Base-by-base conservation (phyloP, 2,329 filamentous ascomycete species). In the Sporothrix phasma region DNA sequence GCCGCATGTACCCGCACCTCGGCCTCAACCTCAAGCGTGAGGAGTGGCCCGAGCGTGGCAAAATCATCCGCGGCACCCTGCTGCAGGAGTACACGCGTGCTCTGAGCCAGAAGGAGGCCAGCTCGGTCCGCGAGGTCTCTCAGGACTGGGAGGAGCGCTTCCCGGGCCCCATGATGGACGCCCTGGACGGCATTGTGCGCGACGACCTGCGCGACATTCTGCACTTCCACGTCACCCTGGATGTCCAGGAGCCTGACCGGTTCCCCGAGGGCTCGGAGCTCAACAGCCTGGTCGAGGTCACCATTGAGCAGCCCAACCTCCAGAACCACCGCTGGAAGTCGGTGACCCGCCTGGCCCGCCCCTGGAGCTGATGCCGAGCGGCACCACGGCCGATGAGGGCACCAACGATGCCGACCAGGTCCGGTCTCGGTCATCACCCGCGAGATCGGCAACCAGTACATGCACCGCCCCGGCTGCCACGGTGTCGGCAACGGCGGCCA, bases 171-270 rank as follows among this genome's bases (percentile, higher is more conserved):
- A 78, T 87, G 66, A 77, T 80, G 67, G 77, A 81, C 59, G 77
- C 79, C 41, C 69, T 87, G 3, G 76, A 81, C 62, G 73, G 78
- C 2, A 75, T 79, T 10, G 73, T 76, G 2, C 76, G 79, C 10
- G 78, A 82, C 37, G 77, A 84, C 67, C 76, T 79, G 24, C 80
- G 80, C 65, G 80, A 82, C 67, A 80, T 86, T 41, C 75, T 87
- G 66, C 84, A 87, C 74, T 84, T 87, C 76, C 83, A 85, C 66
- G 79, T 82, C 4, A 83, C 83, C 0, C 77, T 88, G 6, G 80
- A 85, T 66, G 73, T 87, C 2, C 81, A 84, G 70, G 78, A 84
- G 67, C 80, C 80, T 53, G 79, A 78, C 68, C 79, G 80, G 64
- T 84, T 86, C 69, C 84, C 84, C 3, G 74, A 78, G 11, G 81